Conservation (phyloP, 495 filamentous ascomycete species). For the Thozetella sp. region DNA sequence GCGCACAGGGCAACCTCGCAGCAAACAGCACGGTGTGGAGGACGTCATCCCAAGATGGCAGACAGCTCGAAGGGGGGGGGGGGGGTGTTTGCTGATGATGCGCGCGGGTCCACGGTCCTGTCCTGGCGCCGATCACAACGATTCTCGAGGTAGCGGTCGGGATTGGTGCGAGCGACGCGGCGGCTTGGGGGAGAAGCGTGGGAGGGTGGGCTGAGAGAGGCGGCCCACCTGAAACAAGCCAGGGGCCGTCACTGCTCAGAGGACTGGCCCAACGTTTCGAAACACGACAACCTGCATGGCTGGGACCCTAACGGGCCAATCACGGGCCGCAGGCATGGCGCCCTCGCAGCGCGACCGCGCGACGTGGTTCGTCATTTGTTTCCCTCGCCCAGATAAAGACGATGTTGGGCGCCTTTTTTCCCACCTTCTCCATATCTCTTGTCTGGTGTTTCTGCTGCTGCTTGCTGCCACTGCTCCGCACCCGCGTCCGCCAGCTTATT, state of each 20-base stretch:
- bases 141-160: not conserved
- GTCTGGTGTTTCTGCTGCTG: too few species aligned
- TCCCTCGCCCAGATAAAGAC: constrained; percentile 4
- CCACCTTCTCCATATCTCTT: not conserved
- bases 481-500: too few species aligned
- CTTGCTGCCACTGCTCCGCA: too few species aligned
- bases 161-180: too few species aligned
- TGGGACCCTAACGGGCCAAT: not conserved
- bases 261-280: constrained; percentile 1
- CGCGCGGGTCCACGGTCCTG: too few species aligned
- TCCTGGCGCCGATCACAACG: not conserved
- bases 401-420: not conserved
- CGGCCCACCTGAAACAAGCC: constrained; percentile 3
- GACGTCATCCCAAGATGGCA: too few species aligned
- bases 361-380: not conserved
- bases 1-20: too few species aligned
- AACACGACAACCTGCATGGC: constrained; percentile 1
- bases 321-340: not conserved
- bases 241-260: constrained; percentile 2
- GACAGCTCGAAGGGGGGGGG: too few species aligned
- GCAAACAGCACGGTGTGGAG: too few species aligned
- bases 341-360: not conserved
- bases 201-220: constrained; percentile 1
- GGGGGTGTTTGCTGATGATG: too few species aligned
- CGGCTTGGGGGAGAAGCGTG: not conserved